Base-by-base conservation (phyloP, 805 yeast genomes). In the Starmera dryadoides region DNA sequence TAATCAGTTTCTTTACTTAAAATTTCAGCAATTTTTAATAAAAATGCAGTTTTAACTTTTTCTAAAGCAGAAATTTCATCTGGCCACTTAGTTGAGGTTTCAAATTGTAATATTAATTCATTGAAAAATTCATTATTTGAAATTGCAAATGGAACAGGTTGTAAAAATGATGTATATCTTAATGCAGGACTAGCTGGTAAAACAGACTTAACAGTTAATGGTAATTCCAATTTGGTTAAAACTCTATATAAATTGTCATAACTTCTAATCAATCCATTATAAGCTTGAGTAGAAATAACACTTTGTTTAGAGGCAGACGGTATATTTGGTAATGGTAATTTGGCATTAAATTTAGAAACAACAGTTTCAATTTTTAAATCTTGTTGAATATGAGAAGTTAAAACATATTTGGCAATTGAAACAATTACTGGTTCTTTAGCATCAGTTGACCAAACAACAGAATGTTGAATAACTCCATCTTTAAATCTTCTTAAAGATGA, bases 1-100 rank as follows among this genome's bases (percentile, higher is more conserved):
- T 83, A 85, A 15, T 62, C 62, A 11, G 79, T 69, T 38, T 76
- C 75, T 41, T 67, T 64, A 7, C 56, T 40, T 6, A 61, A 52
- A 17, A 74, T 42, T 36, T 75, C 74, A 37, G 77, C 73, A 18
- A 89, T 75, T 49, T 83, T 83, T 39, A 93, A 58, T 50, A 91
- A 64, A 49, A 93, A 86, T 7, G 98, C 98, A 25, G 94, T 77
- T 55, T 93, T 93, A 14, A 95, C 83, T 52, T 83, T 81, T 58
- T 93, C 98, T 39, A 88, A 63, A 2, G 96, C 88, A 30, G 70
- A 63, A 6, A 87, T 58, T 57, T 93, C 96, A 59, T 86, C 95
- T 2, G 99, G 99, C 99, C 99, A 93, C 58, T 79, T 79, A n/a
- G 76, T 71, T 2, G 96, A 86, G 4, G 85, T 68, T 63, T 93